These are phyloP conservation scores for Atractiella rhizophila DNA, from an alignment of 768 basidiomycete genomes.

Conservation along the genomic window DNA sequence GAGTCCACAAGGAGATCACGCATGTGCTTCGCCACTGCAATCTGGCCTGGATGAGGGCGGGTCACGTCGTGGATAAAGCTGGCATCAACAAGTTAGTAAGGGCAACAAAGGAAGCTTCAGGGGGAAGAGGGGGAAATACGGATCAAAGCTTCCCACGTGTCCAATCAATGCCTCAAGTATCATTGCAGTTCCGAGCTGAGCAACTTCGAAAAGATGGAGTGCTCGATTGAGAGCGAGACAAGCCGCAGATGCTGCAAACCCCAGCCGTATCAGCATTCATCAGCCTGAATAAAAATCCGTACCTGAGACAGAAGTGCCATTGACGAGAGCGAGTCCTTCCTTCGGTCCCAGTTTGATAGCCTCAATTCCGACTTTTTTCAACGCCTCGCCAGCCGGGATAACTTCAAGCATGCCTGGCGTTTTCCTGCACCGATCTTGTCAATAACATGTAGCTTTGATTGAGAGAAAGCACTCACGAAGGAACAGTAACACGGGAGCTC, in stretches of 20 bases:
- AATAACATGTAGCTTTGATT: no score
- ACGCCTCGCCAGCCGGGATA: slow-evolving; percentile 18
- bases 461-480: not conserved
- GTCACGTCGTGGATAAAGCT: slow-evolving; percentile 48
- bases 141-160: slow-evolving; percentile 21
- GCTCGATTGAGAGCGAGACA: slow-evolving; percentile 48
- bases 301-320: slow-evolving; percentile 28
- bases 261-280: no score
- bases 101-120: not conserved
- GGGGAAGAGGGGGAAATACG: not conserved
- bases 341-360: slow-evolving; percentile 33
- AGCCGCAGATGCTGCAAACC: slow-evolving; percentile 58
- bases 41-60: slow-evolving; percentile 64
- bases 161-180: slow-evolving; percentile 60
- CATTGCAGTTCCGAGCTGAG: slow-evolving; percentile 55
- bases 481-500: slow-evolving; percentile 34
- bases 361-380: slow-evolving; percentile 29
- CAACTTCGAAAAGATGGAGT: slow-evolving; percentile 21
- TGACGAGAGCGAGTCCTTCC: slow-evolving; percentile 25
- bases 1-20: slow-evolving; percentile 44
- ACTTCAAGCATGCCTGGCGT: slow-evolving; percentile 9
- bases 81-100: slow-evolving; percentile 32
- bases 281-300: no score
- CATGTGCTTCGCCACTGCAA: slow-evolving; percentile 47
- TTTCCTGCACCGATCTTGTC: no score